A percentile compares a stretch with the other conserved stretches of the same genome.
phyloP scores from a whole-genome alignment of 2,329 filamentous ascomycete species.

The Talaromyces sp. region DNA sequence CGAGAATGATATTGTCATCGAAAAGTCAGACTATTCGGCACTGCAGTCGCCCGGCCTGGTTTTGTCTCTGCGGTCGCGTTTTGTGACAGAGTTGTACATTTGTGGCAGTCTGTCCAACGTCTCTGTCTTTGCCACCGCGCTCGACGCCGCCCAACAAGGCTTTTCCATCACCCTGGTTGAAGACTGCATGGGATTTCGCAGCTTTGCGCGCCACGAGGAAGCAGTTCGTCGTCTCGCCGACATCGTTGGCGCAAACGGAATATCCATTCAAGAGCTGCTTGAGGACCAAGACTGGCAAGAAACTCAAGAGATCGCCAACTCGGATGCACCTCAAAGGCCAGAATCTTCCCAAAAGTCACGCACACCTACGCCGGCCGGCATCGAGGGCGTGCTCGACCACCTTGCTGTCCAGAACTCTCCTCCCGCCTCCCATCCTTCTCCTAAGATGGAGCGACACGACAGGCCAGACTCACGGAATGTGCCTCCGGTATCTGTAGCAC shows the following conservation, averaged over 20 bases:
- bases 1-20: constrained; percentile 49
- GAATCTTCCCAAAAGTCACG: constrained; percentile 4
- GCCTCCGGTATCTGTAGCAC: background rate
- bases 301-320: constrained; percentile 31
- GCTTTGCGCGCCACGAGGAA: constrained; percentile 61
- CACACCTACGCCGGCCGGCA: constrained; percentile 21
- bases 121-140: constrained; percentile 83
- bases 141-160: constrained; percentile 84
- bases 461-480: background rate
- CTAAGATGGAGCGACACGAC: background rate
- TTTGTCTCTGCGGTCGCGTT: constrained; percentile 70
- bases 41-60: constrained; percentile 72
- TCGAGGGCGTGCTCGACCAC: constrained; percentile 31
- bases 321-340: background rate
- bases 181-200: constrained; percentile 81
- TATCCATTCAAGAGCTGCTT: constrained; percentile 57
- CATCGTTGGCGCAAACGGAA: constrained; percentile 66
- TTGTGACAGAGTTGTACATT: constrained; percentile 84
- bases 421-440: constrained; percentile 1
- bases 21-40: constrained; percentile 83
- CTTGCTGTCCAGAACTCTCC: constrained; percentile 23
- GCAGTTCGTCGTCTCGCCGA: constrained; percentile 68
- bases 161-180: constrained; percentile 81
- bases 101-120: constrained; percentile 83
- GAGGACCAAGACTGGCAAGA: constrained; percentile 40